A percentile compares a stretch with the other conserved stretches of the same genome.
Conservation (phyloP, 169 alveolate genomes). For the Plasmodium billcollinsi region DNA sequence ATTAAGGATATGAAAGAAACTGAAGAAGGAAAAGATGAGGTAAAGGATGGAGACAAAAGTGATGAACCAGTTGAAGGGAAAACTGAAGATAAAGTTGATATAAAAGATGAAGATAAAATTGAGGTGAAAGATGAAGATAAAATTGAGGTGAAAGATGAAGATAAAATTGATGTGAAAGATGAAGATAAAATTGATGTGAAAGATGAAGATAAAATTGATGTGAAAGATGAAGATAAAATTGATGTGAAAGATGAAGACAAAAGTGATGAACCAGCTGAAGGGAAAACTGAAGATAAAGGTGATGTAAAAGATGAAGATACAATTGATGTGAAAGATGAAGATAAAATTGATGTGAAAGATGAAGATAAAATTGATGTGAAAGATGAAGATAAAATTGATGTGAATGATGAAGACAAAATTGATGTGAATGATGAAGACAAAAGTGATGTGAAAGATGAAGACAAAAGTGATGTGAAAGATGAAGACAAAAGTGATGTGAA, state of each 20-base stretch:
- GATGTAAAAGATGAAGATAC: neutral
- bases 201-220: no score
- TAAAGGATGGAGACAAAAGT: neutral
- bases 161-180: neutral
- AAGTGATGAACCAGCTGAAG: neutral
- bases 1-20: neutral
- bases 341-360: neutral
- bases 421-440: neutral
- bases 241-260: neutral
- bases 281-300: neutral
- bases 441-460: neutral
- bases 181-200: neutral
- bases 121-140: neutral
- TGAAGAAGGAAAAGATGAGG: neutral
- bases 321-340: neutral
- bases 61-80: neutral
- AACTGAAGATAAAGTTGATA: neutral
- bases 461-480: neutral
- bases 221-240: neutral
- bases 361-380: neutral
- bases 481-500: neutral
- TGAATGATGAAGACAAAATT: neutral
- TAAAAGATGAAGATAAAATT: conserved; percentile 9
- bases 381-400: neutral
- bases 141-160: conserved; percentile 5